A percentile compares a stretch with the other conserved stretches of the same genome.
Evolutionary conservation across 2,329 filamentous ascomycete species (phyloP).

Genomic region (Talaromyces piceae): DNA sequence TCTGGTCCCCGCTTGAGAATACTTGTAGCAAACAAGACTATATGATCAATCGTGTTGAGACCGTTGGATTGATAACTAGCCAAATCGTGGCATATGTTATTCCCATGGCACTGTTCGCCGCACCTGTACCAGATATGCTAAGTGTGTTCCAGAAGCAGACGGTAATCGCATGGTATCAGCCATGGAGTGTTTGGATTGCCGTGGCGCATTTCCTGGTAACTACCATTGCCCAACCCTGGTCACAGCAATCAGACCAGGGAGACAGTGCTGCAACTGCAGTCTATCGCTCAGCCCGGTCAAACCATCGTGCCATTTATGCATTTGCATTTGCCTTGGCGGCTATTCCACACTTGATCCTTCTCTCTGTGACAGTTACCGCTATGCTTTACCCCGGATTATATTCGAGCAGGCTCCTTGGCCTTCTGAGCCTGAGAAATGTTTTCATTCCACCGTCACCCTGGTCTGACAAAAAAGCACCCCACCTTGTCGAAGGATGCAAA

Average conservation of each 20-base stretch:
- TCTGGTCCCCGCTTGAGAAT: not conserved
- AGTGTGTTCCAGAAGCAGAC: constrained; percentile 1
- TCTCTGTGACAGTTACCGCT: not conserved
- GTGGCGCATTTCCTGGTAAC: not conserved
- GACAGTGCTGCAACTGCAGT: not conserved
- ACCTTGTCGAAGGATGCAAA: constrained; percentile 1
- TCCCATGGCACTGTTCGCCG: not conserved
- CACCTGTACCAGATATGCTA: not conserved
- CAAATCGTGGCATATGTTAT: not conserved
- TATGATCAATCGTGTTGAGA: not conserved
- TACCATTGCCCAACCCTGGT: not conserved
- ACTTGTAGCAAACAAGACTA: not conserved
- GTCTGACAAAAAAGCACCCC: not conserved
- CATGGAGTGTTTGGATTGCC: constrained; percentile 1
- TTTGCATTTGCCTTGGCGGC: not conserved
- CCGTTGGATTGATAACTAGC: not conserved
- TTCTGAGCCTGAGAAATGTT: not conserved
- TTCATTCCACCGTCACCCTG: not conserved
- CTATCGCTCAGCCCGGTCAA: not conserved
- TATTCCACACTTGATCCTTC: not conserved
- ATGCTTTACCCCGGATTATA: not conserved
- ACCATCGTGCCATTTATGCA: not conserved
- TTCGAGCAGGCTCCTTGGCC: not conserved
- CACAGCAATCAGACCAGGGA: not conserved
- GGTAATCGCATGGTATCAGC: not conserved